A percentile compares a stretch with the other conserved stretches of the same genome.
These are phyloP conservation scores for Botryotinia narcissicola DNA, from an alignment of 2,329 filamentous ascomycete genomes.

Conservation along the genomic window DNA sequence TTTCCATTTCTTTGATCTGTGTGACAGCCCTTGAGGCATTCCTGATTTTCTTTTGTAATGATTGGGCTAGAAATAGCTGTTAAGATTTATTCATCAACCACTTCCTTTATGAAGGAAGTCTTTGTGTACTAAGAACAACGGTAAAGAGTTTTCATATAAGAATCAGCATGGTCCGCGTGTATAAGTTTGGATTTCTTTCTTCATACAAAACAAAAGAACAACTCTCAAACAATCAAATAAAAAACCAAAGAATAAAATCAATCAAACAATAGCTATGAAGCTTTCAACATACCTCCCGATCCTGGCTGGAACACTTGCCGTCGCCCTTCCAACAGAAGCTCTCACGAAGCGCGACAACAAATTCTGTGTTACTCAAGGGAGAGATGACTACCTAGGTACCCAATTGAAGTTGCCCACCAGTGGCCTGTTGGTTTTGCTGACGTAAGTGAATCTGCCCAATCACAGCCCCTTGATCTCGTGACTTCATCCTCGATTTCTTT, in stretches of 20 bases:
- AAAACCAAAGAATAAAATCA: background rate
- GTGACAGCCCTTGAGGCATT: background rate
- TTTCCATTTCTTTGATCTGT: too few species aligned
- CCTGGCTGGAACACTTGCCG: background rate
- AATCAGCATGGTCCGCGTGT: background rate
- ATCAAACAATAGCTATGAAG: background rate
- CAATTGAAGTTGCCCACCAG: too few species aligned
- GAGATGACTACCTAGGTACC: too few species aligned
- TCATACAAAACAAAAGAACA: background rate
- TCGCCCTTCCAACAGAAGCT: background rate
- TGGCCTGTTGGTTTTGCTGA: background rate
- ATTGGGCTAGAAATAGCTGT: background rate
- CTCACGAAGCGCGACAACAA: background rate
- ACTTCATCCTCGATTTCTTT: background rate
- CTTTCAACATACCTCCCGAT: background rate
- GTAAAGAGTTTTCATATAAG: background rate
- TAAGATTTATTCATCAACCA: background rate
- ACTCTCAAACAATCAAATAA: background rate
- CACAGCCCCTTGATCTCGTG: background rate
- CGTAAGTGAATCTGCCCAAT: background rate
- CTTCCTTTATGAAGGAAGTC: background rate
- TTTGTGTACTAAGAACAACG: background rate
- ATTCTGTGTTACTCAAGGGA: background rate
- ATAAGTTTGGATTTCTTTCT: too few species aligned
- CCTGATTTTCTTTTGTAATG: background rate